Evolutionary conservation across 2,329 filamentous ascomycete species (phyloP).

Genomic region (Fusarium sp.): DNA sequence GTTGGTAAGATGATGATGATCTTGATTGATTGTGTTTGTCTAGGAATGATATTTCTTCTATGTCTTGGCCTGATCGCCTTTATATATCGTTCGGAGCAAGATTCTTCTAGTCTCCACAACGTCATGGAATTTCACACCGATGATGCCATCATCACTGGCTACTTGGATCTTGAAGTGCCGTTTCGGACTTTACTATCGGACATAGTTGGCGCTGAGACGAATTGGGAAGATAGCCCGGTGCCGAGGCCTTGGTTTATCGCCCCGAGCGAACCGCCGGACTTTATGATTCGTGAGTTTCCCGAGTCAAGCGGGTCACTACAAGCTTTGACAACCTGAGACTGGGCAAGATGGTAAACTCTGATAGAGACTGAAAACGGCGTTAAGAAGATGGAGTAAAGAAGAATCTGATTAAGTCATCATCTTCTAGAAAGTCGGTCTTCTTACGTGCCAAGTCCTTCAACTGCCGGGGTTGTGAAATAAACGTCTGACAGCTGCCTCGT

Average conservation of each 20-base stretch:
- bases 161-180: not conserved
- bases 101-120: conserved; percentile 23
- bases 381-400: not conserved
- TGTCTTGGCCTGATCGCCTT: not conserved
- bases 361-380: not conserved
- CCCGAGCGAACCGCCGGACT: conserved; percentile 4
- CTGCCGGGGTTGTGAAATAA: conserved; percentile 4
- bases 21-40: not conserved
- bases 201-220: not conserved
- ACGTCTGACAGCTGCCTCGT: conserved; percentile 31
- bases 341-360: not conserved
- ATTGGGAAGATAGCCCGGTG: conserved; percentile 29
- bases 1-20: not conserved
- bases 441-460: not conserved
- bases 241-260: conserved; percentile 3
- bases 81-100: not conserved
- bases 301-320: conserved; percentile 19
- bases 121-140: conserved; percentile 35
- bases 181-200: conserved; percentile 1
- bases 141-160: not conserved
- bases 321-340: not conserved
- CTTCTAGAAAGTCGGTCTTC: not conserved
- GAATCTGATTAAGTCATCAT: not conserved
- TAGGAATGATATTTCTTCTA: not conserved
- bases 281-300: not conserved